A percentile compares a stretch with the other conserved stretches of the same genome.
Conservation (phyloP, 345 rosid species). For the Sapria himalayana region DNA sequence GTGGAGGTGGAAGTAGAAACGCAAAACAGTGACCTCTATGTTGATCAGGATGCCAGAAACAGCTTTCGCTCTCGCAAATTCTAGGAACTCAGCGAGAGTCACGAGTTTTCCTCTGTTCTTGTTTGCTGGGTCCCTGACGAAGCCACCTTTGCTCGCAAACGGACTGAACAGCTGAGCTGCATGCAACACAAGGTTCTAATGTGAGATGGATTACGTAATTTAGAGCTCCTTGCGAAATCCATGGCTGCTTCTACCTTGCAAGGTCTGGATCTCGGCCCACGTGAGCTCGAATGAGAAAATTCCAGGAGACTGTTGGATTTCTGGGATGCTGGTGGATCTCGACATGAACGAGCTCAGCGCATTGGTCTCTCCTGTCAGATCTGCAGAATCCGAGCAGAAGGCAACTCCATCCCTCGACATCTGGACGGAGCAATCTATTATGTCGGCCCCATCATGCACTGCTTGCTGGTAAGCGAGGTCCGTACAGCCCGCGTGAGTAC, state of each 20-base stretch:
- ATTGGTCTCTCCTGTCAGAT: slow-evolving; percentile 37
- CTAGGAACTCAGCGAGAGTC: slow-evolving; percentile 40
- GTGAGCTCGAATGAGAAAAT: slow-evolving; percentile 75
- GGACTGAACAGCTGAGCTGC: slow-evolving; percentile 68
- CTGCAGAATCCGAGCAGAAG: slow-evolving; percentile 50
- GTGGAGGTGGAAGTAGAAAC: too few relatives aligned
- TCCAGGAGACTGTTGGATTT: slow-evolving; percentile 38
- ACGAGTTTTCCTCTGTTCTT: slow-evolving; percentile 50
- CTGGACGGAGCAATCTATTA: slow-evolving; percentile 69
- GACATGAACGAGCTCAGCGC: slow-evolving; percentile 37
- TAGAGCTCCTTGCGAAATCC: too few relatives aligned
- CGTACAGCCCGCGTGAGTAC: slow-evolving; percentile 56
- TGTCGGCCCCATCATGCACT: slow-evolving; percentile 47
- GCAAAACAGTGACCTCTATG: slow-evolving; percentile 33
- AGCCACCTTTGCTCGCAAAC: slow-evolving; percentile 8
- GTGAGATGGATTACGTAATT: too few relatives aligned
- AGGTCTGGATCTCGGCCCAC: slow-evolving; percentile 66
- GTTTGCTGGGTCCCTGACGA: slow-evolving; percentile 39
- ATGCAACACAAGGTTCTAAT: too few relatives aligned
- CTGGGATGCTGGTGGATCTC: slow-evolving; percentile 29
- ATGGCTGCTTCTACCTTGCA: slow-evolving; percentile 72
- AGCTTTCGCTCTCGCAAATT: slow-evolving; percentile 47
- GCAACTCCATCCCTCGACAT: slow-evolving; percentile 69
- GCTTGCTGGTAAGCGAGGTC: slow-evolving; percentile 77
- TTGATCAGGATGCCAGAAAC: slow-evolving; percentile 54